Evolutionary conservation across 2,329 filamentous ascomycete species (phyloP).

Genomic region (Ceratocystis diversiconidia): DNA sequence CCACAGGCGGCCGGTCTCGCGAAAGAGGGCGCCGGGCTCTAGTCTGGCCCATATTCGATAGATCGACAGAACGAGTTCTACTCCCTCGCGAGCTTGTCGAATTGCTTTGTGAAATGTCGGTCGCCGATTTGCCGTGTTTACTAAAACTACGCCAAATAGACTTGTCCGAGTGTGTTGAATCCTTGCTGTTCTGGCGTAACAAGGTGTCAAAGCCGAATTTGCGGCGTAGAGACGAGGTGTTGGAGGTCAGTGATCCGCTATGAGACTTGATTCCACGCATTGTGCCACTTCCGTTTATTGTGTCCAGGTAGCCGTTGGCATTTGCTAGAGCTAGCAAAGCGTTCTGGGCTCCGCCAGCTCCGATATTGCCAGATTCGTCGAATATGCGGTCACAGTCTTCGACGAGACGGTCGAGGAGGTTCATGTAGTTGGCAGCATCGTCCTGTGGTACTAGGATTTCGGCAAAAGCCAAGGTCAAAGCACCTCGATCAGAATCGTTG

Average conservation of each 20-base stretch:
- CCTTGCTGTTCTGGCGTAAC: conserved; percentile 64
- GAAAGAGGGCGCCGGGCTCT: conserved; percentile 37
- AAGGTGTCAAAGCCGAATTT: conserved; percentile 70
- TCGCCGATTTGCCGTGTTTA: conserved; percentile 34
- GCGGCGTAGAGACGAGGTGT: conserved; percentile 69
- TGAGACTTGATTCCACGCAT: conserved; percentile 45
- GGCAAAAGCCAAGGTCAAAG: conserved; percentile 75
- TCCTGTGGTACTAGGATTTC: conserved; percentile 54
- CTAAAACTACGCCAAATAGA: conserved; percentile 81
- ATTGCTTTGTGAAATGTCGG: conserved; percentile 17
- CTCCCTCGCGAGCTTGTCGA: conserved; percentile 23
- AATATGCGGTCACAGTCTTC: conserved; percentile 86
- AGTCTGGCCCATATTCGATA: conserved; percentile 25
- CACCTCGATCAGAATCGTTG: conserved; percentile 81
- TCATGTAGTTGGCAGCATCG: conserved; percentile 70
- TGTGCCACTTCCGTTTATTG: conserved; percentile 32
- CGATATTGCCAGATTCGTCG: conserved; percentile 35
- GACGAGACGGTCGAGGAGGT: conserved; percentile 73
- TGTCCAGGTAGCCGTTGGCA: conserved; percentile 37
- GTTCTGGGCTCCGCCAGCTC: conserved; percentile 17
- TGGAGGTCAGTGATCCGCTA: conserved; percentile 66
- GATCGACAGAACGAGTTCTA: conserved; percentile 67
- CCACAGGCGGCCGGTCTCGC: conserved; percentile 45
- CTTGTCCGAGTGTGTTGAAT: conserved; percentile 17
- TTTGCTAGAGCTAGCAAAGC: conserved; percentile 21